Evolutionary conservation across 352 stramenopile genomes (phyloP).

Genomic region (Labyrinthula sp.): DNA sequence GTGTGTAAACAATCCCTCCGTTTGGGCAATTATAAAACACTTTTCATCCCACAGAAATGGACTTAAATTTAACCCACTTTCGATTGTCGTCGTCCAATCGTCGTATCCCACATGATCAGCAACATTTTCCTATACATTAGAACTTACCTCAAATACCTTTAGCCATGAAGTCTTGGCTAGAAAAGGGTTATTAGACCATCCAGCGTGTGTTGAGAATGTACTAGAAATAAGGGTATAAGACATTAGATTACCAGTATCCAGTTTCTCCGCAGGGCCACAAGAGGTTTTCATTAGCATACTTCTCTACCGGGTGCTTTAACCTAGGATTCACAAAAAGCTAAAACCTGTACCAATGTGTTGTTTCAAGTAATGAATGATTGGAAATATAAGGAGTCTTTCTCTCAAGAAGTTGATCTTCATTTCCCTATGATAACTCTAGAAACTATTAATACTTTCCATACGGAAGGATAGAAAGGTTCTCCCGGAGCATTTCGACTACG

Average conservation of each 20-base stretch:
- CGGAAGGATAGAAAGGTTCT: conserved; percentile 12
- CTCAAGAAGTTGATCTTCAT: conserved; percentile 11
- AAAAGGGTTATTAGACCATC: conserved; percentile 23
- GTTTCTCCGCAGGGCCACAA: conserved; percentile 6
- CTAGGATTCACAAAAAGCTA: no score
- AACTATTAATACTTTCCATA: no score
- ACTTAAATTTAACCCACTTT: conserved; percentile 7
- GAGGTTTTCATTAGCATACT: background rate
- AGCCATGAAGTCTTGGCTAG: background rate
- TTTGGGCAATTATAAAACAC: conserved; percentile 22
- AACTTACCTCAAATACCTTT: no score
- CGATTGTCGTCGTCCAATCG: conserved; percentile 18
- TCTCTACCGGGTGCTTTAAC: background rate
- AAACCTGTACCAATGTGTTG: conserved; percentile 22
- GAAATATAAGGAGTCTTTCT: conserved; percentile 14
- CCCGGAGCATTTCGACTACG: conserved; percentile 4
- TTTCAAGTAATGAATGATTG: conserved; percentile 21
- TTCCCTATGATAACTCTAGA: no score
- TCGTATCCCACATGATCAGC: background rate
- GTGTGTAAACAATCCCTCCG: conserved; percentile 15
- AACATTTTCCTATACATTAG: conserved; percentile 5
- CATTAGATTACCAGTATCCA: no score
- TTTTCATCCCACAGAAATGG: conserved; percentile 16
- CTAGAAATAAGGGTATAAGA: no score
- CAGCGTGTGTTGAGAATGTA: conserved; percentile 15